These are phyloP conservation scores for Neotropicomus parvogracilis DNA, from an alignment of 1,284 basidiomycete genomes.

Conservation along the genomic window DNA sequence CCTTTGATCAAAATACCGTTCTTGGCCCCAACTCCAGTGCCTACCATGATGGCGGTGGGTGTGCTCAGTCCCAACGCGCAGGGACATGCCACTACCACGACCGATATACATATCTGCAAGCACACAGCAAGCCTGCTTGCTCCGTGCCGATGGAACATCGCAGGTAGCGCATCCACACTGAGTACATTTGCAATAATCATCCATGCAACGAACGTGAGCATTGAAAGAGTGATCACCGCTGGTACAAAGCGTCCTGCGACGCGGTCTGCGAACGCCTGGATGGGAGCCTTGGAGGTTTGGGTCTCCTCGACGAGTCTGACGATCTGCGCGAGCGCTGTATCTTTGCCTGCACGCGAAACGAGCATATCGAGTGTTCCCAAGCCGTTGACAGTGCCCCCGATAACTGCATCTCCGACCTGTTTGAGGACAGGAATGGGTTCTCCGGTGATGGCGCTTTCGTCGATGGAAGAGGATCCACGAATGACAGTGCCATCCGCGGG, in stretches of 20 bases:
- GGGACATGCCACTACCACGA: constrained; percentile 97
- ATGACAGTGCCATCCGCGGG: constrained; percentile 93
- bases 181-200: constrained; percentile 72
- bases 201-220: constrained; percentile 85
- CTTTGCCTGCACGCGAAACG: constrained; percentile 92
- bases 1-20: constrained; percentile 99
- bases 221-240: constrained; percentile 78
- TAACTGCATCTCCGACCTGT: constrained; percentile 77
- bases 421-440: constrained; percentile 92
- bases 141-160: constrained; percentile 81
- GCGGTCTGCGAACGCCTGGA: constrained; percentile 94
- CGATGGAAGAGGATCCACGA: constrained; percentile 82
- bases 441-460: constrained; percentile 97
- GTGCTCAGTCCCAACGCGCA: constrained; percentile 96
- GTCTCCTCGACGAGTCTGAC: constrained; percentile 97
- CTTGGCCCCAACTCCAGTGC: constrained; percentile 94
- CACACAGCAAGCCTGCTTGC: constrained; percentile 88
- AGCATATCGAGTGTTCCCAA: constrained; percentile 94
- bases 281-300: constrained; percentile 96
- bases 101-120: constrained; percentile 96
- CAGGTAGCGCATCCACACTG: constrained; percentile 62
- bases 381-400: constrained; percentile 97
- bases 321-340: constrained; percentile 95
- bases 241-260: constrained; percentile 97
- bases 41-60: constrained; percentile 99